phyloP scores from a whole-genome alignment of 164 flowering plant species.

The Piper longum region DNA sequence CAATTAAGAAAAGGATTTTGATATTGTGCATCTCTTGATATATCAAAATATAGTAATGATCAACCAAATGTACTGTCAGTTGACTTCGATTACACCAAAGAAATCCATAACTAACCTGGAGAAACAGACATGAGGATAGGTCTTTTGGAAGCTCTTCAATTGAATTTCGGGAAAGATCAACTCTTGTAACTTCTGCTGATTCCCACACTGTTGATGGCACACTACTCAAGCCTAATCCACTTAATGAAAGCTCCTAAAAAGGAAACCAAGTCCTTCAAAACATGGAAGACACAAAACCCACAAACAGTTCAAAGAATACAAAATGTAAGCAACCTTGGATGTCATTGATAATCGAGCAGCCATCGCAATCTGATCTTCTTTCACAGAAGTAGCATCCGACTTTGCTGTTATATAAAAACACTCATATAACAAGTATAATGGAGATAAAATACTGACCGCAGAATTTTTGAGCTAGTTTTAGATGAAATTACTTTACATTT shows the following conservation, averaged over 20 bases:
- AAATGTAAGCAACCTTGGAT: conserved; percentile 48
- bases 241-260: conserved; percentile 67
- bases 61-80: background rate
- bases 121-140: conserved; percentile 52
- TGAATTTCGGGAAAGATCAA: conserved; percentile 72
- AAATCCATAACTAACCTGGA: conserved; percentile 40
- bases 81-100: background rate
- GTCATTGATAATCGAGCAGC: conserved; percentile 64
- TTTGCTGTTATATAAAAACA: conserved; percentile 36
- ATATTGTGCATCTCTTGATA: background rate
- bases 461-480: no score
- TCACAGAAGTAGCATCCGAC: conserved; percentile 23
- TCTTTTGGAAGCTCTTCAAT: conserved; percentile 62
- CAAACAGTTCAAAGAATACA: background rate
- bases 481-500: no score
- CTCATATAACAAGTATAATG: background rate
- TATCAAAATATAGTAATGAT: background rate
- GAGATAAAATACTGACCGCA: background rate
- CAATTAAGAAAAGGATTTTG: no score
- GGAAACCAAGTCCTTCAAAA: background rate
- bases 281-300: background rate
- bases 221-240: conserved; percentile 43
- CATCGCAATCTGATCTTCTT: conserved; percentile 45
- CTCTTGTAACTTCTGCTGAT: conserved; percentile 52
- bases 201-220: conserved; percentile 80